Evolutionary conservation across 1,139 yeast species (phyloP), one percentile per base, ranked within the genome.

Genomic region (Geotrichum aggregatum): DNA sequence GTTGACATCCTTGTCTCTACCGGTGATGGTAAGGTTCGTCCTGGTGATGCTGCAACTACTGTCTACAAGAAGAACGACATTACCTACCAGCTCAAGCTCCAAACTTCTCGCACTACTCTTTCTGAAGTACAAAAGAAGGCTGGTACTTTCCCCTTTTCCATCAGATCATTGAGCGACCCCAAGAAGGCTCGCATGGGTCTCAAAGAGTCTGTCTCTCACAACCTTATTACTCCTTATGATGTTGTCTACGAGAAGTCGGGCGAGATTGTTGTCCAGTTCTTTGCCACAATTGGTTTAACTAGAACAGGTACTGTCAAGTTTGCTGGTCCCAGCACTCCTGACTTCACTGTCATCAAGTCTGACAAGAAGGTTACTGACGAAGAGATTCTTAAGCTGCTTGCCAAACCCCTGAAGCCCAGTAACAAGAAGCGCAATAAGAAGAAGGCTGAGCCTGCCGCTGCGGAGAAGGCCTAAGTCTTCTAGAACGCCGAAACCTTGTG

Each of bases 221-320:
- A 79, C 62, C 80, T 84, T 52, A 76, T 84, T 62, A 76, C 79
- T 66, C 81, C 87, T 47, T 84, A 84, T 67, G 91, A 84, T 58
- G 77, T 85, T 55, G 76, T 78, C 68, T 76, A 79, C 64, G 91
- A 83, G 65, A 83, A 80, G 73, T 83, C 82, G 61, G 84, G 82
- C 54, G 84, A 82, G 66, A 72, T 68, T 58, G 77, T 85, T 62
- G 88, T 87, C 39, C 89, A 85, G 72, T 82, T 75, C 69, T 85
- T 82, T 73, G 81, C 89, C 60, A 86, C 94, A 47, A 79, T 85
- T 63, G 91, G 87, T 49, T 70, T 86, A 62, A 84, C 91, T 67
- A 81, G 81, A 71, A 80, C 79, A 63, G 92, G 92, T 53, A 75
- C 83, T 61, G 80, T 83, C 61, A 81, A 79, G 73, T 76, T 82